Percentiles rank a stretch among this genome's conserved stretches.
These are phyloP conservation scores for Podospora anserina DNA, from an alignment of 495 filamentous ascomycete species.

Conservation along the genomic window DNA sequence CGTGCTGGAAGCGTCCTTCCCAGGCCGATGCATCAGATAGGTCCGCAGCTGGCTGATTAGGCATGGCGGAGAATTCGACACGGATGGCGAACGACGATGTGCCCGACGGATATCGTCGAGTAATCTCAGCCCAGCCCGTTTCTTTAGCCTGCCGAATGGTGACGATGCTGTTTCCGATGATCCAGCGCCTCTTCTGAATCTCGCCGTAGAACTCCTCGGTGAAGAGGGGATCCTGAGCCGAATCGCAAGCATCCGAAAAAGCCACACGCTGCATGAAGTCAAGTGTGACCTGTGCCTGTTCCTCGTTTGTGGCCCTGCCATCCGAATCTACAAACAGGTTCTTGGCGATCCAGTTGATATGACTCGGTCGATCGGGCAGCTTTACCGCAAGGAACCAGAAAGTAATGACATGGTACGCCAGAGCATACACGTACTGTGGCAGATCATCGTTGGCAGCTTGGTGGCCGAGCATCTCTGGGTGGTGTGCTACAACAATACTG, in stretches of 20 bases:
- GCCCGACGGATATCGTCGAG: constrained; percentile 78
- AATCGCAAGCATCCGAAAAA: constrained; percentile 77
- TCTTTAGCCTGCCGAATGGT: constrained; percentile 75
- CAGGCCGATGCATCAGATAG: constrained; percentile 39
- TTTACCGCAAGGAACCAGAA: constrained; percentile 94
- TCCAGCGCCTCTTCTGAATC: constrained; percentile 73
- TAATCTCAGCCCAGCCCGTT: constrained; percentile 74
- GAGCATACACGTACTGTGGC: constrained; percentile 84
- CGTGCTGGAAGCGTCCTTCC: constrained; percentile 42
- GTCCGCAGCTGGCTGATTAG: constrained; percentile 59
- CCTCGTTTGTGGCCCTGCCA: constrained; percentile 74
- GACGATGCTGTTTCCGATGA: constrained; percentile 82
- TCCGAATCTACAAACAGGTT: constrained; percentile 72
- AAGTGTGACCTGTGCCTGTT: constrained; percentile 88
- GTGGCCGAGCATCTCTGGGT: constrained; percentile 24
- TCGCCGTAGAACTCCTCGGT: constrained; percentile 60
- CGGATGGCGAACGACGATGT: constrained; percentile 74
- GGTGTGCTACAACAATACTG: constrained; percentile 26
- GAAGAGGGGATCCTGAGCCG: constrained; percentile 62
- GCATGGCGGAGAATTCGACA: constrained; percentile 64
- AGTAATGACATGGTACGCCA: constrained; percentile 92
- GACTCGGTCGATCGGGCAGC: constrained; percentile 73
- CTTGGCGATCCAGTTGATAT: constrained; percentile 90
- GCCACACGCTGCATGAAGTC: constrained; percentile 94
- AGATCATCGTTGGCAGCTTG: constrained; percentile 57